Conservation (phyloP, 2,329 filamentous ascomycete species). For the Cadophora sp. region DNA sequence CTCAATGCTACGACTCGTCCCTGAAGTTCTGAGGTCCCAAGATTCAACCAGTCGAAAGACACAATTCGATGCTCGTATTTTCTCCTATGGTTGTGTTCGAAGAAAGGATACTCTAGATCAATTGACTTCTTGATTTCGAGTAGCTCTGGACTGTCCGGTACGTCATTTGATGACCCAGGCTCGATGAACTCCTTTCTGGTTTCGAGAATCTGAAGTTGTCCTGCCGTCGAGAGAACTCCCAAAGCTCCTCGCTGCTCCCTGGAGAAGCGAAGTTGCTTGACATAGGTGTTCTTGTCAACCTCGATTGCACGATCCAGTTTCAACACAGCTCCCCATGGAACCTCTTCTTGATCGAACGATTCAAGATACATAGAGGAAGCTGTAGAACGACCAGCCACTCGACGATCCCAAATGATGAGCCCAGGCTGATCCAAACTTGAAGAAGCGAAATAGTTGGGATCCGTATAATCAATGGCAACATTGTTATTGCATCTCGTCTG, state of each 20-base stretch:
- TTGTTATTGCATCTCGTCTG: constrained; percentile 73
- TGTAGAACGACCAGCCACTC: constrained; percentile 60
- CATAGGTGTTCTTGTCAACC: constrained; percentile 60
- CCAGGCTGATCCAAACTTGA: constrained; percentile 77
- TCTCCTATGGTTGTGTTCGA: constrained; percentile 54
- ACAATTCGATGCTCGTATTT: constrained; percentile 62
- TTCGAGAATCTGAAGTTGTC: constrained; percentile 67
- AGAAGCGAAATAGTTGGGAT: constrained; percentile 85
- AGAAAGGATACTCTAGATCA: constrained; percentile 66
- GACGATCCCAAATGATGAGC: constrained; percentile 80
- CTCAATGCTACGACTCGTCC: constrained; percentile 66
- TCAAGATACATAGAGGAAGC: constrained; percentile 62
- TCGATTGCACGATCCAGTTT: constrained; percentile 64
- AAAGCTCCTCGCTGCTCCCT: constrained; percentile 66
- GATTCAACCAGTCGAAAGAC: constrained; percentile 71
- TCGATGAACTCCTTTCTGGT: constrained; percentile 61
- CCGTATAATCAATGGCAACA: constrained; percentile 77
- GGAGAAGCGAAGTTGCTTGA: constrained; percentile 68
- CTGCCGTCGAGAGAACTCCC: constrained; percentile 66
- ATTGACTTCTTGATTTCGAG: constrained; percentile 65
- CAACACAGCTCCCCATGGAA: constrained; percentile 68
- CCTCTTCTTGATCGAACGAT: constrained; percentile 64
- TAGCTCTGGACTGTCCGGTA: constrained; percentile 62
- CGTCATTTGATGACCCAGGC: constrained; percentile 49
- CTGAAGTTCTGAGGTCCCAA: constrained; percentile 60